Conservation (phyloP, 768 basidiomycete species). For the Termitomyces sp. region DNA sequence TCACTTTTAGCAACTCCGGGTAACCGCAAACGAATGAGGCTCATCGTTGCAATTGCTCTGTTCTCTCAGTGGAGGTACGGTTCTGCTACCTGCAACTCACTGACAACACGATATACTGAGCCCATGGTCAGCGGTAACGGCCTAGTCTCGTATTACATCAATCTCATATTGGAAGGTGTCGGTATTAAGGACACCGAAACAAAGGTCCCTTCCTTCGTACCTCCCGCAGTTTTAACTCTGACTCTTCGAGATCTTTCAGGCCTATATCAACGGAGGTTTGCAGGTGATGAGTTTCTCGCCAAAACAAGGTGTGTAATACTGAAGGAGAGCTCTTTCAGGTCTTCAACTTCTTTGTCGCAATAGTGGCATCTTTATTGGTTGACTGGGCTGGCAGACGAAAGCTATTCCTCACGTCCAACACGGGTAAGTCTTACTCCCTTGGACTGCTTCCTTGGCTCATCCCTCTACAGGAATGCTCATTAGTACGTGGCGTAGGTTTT, state of each 20-base stretch:
- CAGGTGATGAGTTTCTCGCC: constrained; percentile 32
- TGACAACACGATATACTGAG: not conserved
- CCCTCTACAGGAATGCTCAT: constrained; percentile 36
- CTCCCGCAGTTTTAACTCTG: not conserved
- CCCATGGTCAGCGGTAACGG: constrained; percentile 51
- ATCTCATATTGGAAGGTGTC: constrained; percentile 60
- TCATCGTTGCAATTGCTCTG: constrained; percentile 62
- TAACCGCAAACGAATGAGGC: constrained; percentile 63
- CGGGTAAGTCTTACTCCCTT: constrained; percentile 28
- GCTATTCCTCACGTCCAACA: constrained; percentile 62
- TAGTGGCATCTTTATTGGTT: constrained; percentile 57
- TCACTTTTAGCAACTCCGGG: constrained; percentile 59
- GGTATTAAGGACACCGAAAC: constrained; percentile 52
- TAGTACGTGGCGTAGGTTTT: constrained; percentile 28
- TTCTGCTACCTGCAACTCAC: not conserved
- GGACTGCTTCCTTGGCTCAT: not conserved
- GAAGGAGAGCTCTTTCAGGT: constrained; percentile 27
- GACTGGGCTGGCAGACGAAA: constrained; percentile 66
- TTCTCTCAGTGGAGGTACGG: constrained; percentile 74
- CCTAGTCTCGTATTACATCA: constrained; percentile 71
- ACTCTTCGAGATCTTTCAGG: constrained; percentile 11
- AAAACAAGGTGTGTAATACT: not conserved
- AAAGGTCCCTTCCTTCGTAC: constrained; percentile 22
- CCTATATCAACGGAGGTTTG: constrained; percentile 58
- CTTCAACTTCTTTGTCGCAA: constrained; percentile 61